phyloP scores from a whole-genome alignment of 768 basidiomycete genomes.

The Phanerochaete sordida region DNA sequence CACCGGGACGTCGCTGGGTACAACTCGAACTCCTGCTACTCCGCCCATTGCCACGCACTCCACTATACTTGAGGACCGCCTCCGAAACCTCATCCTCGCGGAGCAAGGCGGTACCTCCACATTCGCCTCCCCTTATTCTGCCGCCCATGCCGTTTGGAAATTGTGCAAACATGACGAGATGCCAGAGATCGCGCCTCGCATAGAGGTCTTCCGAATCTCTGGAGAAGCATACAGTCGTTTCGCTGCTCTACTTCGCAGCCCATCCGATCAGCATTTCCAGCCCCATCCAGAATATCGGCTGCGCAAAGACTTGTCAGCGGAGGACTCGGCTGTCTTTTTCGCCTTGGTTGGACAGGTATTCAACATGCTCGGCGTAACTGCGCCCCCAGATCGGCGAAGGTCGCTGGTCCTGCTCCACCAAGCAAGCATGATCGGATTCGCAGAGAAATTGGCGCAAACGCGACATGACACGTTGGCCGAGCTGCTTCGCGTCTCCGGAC shows the following conservation, averaged over 20 bases:
- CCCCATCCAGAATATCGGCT: not conserved
- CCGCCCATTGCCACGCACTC: too few species aligned
- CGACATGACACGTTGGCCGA: not conserved
- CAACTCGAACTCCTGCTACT: not conserved
- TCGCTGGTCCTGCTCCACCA: not conserved
- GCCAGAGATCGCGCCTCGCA: not conserved
- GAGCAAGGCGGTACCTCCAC: not conserved
- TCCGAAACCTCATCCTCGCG: not conserved
- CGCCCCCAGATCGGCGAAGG: not conserved
- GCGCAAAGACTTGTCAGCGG: not conserved
- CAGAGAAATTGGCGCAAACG: not conserved
- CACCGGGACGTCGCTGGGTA: not conserved
- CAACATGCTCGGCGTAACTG: not conserved
- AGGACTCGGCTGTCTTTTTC: not conserved
- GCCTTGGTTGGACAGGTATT: not conserved
- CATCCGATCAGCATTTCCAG: not conserved
- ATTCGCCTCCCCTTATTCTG: not conserved
- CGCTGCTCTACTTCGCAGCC: not conserved
- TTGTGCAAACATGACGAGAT: not conserved
- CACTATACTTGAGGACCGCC: not conserved
- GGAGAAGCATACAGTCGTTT: not conserved
- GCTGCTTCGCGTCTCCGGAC: not conserved
- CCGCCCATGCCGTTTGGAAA: not conserved
- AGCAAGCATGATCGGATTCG: not conserved
- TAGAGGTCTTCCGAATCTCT: too few species aligned